Conservation (phyloP, 495 filamentous ascomycete genomes). For the Hyaloscypha hepaticicola region DNA sequence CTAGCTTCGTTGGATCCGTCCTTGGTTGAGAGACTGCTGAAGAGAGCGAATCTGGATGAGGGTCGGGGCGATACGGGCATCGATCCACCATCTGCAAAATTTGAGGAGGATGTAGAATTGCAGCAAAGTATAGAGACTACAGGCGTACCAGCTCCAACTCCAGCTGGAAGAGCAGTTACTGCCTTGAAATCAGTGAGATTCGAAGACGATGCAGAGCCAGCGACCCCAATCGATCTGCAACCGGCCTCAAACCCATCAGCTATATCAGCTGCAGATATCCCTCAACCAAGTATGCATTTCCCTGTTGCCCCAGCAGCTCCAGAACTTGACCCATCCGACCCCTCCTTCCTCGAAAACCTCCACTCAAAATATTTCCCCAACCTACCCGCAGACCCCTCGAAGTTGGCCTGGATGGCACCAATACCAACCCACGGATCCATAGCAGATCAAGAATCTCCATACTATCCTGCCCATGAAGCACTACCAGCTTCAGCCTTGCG, state of each 20-base stretch:
- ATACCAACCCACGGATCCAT: conserved; percentile 54
- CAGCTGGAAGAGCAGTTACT: conserved; percentile 27
- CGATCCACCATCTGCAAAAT: conserved; percentile 12
- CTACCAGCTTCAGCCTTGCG: conserved; percentile 75
- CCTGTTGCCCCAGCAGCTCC: conserved; percentile 56
- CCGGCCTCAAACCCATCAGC: conserved; percentile 9
- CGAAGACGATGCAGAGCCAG: conserved; percentile 32
- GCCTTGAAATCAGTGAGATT: conserved; percentile 26
- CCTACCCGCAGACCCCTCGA: conserved; percentile 78
- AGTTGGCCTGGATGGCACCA: conserved; percentile 86
- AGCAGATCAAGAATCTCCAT: conserved; percentile 66
- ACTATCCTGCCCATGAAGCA: conserved; percentile 72
- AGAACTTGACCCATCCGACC: conserved; percentile 77
- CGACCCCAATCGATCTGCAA: conserved; percentile 22
- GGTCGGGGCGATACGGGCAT: conserved; percentile 27
- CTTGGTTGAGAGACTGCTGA: conserved; percentile 73
- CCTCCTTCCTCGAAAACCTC: conserved; percentile 77
- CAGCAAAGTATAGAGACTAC: conserved; percentile 19
- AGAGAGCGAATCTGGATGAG: conserved; percentile 76
- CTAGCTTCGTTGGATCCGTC: conserved; percentile 65
- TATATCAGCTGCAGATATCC: background rate
- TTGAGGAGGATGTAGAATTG: conserved; percentile 17
- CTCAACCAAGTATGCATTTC: conserved; percentile 54
- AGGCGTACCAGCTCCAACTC: conserved; percentile 30
- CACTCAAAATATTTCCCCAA: conserved; percentile 91